Evolutionary conservation across 257 asterid species (phyloP).

Genomic region (Petunia axillaris): DNA sequence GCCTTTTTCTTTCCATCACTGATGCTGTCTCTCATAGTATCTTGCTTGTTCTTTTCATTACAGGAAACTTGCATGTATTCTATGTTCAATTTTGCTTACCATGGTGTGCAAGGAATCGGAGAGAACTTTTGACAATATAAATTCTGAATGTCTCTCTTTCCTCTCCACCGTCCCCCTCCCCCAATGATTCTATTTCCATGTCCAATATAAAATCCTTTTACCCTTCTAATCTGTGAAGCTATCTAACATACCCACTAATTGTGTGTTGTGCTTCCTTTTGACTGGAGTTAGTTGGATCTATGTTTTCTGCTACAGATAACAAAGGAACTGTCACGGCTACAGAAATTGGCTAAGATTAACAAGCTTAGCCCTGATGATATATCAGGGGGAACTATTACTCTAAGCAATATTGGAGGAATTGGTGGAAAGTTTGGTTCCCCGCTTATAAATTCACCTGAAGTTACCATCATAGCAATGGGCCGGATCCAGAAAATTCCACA

Average conservation of each 20-base stretch:
- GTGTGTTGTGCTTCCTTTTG: not conserved
- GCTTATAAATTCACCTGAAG: conserved; percentile 83
- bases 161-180: not conserved
- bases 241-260: not conserved
- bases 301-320: conserved; percentile 55
- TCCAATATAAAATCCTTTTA: not conserved
- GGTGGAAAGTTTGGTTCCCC: conserved; percentile 98
- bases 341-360: conserved; percentile 70
- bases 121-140: not conserved
- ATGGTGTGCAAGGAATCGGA: not conserved
- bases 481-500: conserved; percentile 79
- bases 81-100: not conserved
- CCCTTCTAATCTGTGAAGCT: not conserved
- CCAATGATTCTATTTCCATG: not conserved
- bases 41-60: not conserved
- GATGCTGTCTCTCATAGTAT: not conserved
- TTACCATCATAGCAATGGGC: conserved; percentile 87
- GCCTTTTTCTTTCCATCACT: not conserved
- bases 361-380: conserved; percentile 82
- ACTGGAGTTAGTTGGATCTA: not conserved
- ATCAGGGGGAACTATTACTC: conserved; percentile 82
- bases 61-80: not conserved
- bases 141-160: not conserved
- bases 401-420: conserved; percentile 93
- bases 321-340: conserved; percentile 70